Evolutionary conservation across 345 rosid genomes (phyloP).

Genomic region (Linum lewisii): DNA sequence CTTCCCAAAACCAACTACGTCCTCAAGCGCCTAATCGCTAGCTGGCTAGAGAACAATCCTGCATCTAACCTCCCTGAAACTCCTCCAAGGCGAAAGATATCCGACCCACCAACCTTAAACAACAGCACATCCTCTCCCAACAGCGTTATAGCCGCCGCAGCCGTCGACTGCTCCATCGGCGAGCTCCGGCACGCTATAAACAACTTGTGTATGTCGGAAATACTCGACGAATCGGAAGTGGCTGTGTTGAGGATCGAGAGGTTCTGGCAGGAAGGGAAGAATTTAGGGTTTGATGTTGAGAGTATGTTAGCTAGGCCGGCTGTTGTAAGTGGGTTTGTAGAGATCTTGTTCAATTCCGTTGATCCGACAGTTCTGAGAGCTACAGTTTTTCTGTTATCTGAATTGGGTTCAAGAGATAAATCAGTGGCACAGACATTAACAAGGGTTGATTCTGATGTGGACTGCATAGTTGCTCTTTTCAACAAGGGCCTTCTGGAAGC

Average conservation of each 20-base stretch:
- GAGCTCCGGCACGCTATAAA: slow-evolving; percentile 41
- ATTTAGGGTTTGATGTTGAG: slow-evolving; percentile 30
- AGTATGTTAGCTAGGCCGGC: slow-evolving; percentile 48
- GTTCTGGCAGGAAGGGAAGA: slow-evolving; percentile 38
- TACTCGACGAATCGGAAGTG: slow-evolving; percentile 44
- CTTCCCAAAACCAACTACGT: slow-evolving; percentile 62
- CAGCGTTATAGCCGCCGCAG: slow-evolving; percentile 42
- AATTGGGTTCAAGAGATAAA: slow-evolving; percentile 59
- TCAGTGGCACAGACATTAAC: slow-evolving; percentile 53
- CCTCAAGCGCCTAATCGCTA: slow-evolving; percentile 55
- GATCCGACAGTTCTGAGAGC: slow-evolving; percentile 39
- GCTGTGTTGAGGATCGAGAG: slow-evolving; percentile 51
- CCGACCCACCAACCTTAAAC: no score
- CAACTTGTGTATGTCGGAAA: slow-evolving; percentile 52
- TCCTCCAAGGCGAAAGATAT: slow-evolving; percentile 10
- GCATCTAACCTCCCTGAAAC: slow-evolving; percentile 14
- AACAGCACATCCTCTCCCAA: slow-evolving; percentile 27
- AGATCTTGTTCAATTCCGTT: slow-evolving; percentile 57
- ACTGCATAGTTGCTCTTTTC: slow-evolving; percentile 47
- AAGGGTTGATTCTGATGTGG: slow-evolving; percentile 53
- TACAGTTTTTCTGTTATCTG: slow-evolving; percentile 47
- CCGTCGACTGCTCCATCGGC: slow-evolving; percentile 33
- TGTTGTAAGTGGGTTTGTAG: slow-evolving; percentile 55
- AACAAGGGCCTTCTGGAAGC: slow-evolving; percentile 61
- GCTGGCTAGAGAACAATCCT: slow-evolving; percentile 48